Percentiles rank a stretch among this genome's conserved stretches.
These are phyloP conservation scores for Allium sativum DNA, from an alignment of 106 monocot species.

Conservation along the genomic window DNA sequence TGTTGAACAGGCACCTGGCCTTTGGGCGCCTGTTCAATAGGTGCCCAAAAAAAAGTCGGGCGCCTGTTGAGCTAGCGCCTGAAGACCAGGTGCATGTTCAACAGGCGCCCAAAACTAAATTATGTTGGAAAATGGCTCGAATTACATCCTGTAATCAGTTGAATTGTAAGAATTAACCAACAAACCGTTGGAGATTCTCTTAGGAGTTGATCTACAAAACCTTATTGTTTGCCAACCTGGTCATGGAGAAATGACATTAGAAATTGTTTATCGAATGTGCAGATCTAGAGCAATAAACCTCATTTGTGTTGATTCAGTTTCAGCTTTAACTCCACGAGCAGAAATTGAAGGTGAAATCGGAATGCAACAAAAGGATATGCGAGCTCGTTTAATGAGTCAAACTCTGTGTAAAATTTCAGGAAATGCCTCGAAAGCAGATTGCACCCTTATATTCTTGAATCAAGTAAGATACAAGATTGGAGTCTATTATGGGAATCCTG, in stretches of 20 bases:
- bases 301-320: conserved; percentile 93
- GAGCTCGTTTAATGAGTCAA: conserved; percentile 98
- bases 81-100: too few relatives aligned
- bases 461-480: conserved; percentile 99
- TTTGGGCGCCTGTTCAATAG: too few relatives aligned
- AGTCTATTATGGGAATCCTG: conserved; percentile 97
- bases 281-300: conserved; percentile 97
- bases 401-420: conserved; percentile 98
- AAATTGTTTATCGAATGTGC: conserved; percentile 99
- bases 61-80: too few relatives aligned
- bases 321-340: conserved; percentile 93
- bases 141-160: too few relatives aligned
- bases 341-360: conserved; percentile 94
- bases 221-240: conserved; percentile 97
- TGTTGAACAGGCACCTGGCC: too few relatives aligned
- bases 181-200: too few relatives aligned
- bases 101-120: too few relatives aligned
- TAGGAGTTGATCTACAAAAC: conserved; percentile 96
- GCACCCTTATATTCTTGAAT: conserved; percentile 94
- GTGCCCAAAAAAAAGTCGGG: too few relatives aligned
- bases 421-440: conserved; percentile 97
- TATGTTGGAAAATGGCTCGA: too few relatives aligned
- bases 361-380: conserved; percentile 83
- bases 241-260: conserved; percentile 98
- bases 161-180: too few relatives aligned